phyloP scores from a whole-genome alignment of 306 rosid genomes.

The Benincasa hispida region DNA sequence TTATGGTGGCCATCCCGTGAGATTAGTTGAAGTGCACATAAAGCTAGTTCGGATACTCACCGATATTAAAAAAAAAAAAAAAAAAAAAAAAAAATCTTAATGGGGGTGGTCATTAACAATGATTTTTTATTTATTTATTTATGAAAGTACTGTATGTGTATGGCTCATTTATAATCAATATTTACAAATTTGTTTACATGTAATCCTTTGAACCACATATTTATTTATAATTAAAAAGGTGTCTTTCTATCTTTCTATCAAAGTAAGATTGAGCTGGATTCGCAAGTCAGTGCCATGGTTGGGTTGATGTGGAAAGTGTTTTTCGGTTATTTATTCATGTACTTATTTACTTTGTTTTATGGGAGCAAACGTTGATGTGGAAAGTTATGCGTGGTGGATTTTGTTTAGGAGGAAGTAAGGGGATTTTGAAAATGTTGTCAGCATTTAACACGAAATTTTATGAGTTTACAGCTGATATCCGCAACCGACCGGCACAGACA shows the following conservation, averaged over 20 bases:
- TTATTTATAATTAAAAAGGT: neutral
- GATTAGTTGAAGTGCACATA: too few relatives aligned
- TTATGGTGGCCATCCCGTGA: too few relatives aligned
- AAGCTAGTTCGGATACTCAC: too few relatives aligned
- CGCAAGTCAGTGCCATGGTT: neutral
- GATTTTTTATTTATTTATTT: neutral
- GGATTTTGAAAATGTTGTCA: neutral
- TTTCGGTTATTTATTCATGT: neutral
- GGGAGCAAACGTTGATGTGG: neutral
- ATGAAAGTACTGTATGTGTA: neutral
- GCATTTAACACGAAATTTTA: neutral
- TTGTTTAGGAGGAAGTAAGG: neutral
- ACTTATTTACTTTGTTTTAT: too few relatives aligned
- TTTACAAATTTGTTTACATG: neutral
- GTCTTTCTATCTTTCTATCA: neutral
- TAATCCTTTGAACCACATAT: neutral
- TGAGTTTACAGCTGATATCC: slow-evolving; percentile 63
- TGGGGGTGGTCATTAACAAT: neutral
- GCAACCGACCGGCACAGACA: slow-evolving; percentile 83
- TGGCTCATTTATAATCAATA: neutral
- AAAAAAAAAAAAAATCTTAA: too few relatives aligned
- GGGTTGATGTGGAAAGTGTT: neutral
- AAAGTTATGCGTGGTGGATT: neutral
- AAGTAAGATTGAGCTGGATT: neutral
- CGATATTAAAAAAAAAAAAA: too few relatives aligned